phyloP scores from a whole-genome alignment of 371 early-diverging fungal genomes.

The Haplosporangium sp. region DNA sequence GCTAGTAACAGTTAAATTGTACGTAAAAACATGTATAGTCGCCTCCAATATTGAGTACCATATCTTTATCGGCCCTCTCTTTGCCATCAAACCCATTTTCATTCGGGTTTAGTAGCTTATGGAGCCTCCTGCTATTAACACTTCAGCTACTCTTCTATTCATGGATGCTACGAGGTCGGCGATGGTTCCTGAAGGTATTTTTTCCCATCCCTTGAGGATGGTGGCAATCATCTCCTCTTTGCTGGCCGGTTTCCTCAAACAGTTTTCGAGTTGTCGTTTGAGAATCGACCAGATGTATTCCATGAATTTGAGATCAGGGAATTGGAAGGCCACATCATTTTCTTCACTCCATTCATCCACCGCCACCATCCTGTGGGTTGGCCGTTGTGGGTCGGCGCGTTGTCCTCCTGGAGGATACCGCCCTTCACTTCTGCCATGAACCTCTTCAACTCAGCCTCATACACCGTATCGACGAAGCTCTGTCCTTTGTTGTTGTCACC shows the following conservation, averaged over 20 bases:
- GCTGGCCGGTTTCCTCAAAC: background rate
- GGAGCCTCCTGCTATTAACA: no score
- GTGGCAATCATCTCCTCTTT: background rate
- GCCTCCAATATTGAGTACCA: no score
- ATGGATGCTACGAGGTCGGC: no score
- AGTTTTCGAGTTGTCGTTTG: background rate
- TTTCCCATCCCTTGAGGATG: background rate
- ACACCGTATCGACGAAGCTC: conserved; percentile 11
- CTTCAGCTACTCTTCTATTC: no score
- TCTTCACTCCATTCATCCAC: background rate
- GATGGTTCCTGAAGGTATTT: no score
- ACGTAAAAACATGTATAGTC: no score
- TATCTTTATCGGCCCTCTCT: no score
- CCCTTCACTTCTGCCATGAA: conserved; percentile 1
- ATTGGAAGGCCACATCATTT: background rate
- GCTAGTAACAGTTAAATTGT: no score
- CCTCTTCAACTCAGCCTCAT: conserved; percentile 8
- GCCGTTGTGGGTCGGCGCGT: conserved; percentile 8
- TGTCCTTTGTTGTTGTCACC: conserved; percentile 17
- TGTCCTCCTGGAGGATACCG: conserved; percentile 9
- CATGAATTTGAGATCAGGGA: background rate
- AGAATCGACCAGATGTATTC: conserved; percentile 2
- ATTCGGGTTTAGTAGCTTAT: no score
- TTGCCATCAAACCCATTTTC: no score
- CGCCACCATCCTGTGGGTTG: background rate